Conservation (phyloP, 345 rosid species). For the Durio zibethinus region DNA sequence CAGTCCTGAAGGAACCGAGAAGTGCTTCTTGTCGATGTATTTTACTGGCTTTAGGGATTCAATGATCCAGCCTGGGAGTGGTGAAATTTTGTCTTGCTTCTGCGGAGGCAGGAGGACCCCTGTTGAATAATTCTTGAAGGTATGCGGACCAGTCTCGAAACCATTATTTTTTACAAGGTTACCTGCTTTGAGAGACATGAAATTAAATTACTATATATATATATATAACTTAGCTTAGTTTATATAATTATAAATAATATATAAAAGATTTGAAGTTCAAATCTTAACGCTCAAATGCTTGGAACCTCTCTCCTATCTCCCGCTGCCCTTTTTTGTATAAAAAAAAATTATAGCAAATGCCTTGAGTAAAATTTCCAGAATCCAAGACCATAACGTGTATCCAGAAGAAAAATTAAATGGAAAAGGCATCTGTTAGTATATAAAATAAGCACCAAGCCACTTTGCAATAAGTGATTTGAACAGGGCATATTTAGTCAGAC, state of each 20-base stretch:
- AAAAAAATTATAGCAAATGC: not conserved
- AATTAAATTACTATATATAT: too few species aligned
- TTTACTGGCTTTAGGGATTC: conserved; percentile 84
- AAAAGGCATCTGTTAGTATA: not conserved
- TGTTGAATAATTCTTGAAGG: conserved; percentile 76
- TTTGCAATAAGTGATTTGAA: not conserved
- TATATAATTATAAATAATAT: too few species aligned
- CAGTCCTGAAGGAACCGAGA: conserved; percentile 56
- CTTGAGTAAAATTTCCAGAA: not conserved
- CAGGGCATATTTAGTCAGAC: not conserved
- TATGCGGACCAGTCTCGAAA: conserved; percentile 73
- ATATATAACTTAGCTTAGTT: too few species aligned
- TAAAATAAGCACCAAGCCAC: not conserved
- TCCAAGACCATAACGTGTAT: not conserved
- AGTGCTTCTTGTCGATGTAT: conserved; percentile 64
- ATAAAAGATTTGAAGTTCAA: too few species aligned
- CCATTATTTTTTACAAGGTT: conserved; percentile 77
- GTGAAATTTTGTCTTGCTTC: conserved; percentile 49
- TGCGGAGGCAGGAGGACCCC: conserved; percentile 72
- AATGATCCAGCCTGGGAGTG: conserved; percentile 83
- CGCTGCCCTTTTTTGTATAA: too few species aligned
- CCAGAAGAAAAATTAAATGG: not conserved
- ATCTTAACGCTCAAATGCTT: too few species aligned
- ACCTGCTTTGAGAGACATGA: conserved; percentile 28
- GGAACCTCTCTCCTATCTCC: too few species aligned